Evolutionary conservation across 305 asterid species (phyloP).

Genomic region (Withania somnifera): DNA sequence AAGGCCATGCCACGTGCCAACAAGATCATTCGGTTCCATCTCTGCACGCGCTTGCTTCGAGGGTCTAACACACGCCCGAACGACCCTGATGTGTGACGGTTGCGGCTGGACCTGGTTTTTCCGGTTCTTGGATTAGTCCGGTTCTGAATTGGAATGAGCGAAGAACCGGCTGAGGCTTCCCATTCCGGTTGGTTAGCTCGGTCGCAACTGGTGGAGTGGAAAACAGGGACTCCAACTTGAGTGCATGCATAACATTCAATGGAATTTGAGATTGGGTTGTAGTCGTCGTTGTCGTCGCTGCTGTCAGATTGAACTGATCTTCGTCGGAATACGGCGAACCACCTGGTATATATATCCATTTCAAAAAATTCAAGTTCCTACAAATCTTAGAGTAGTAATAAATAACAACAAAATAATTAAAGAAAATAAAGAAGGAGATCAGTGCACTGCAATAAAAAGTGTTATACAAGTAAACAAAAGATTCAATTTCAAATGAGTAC

Average conservation of each 20-base stretch:
- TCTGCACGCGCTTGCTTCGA: slow-evolving; percentile 70
- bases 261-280: slow-evolving; percentile 18
- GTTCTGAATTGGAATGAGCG: slow-evolving; percentile 48
- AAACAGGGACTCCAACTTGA: slow-evolving; percentile 69
- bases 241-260: slow-evolving; percentile 86
- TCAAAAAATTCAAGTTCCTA: neutral
- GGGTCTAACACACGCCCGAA: slow-evolving; percentile 62
- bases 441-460: no score
- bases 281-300: slow-evolving; percentile 22
- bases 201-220: slow-evolving; percentile 96
- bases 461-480: neutral
- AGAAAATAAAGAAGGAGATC: no score
- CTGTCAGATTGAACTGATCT: slow-evolving; percentile 27
- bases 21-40: slow-evolving; percentile 70
- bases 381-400: neutral
- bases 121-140: slow-evolving; percentile 20
- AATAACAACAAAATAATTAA: neutral
- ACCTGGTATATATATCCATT: slow-evolving; percentile 24
- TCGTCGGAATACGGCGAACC: slow-evolving; percentile 52
- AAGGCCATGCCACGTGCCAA: slow-evolving; percentile 90
- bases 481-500: neutral
- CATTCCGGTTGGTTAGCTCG: slow-evolving; percentile 52
- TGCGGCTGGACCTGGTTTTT: neutral
- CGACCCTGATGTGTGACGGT: slow-evolving; percentile 10
- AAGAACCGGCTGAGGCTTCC: slow-evolving; percentile 94